Base-by-base conservation (phyloP, 495 filamentous ascomycete species). In the Saxispiralis lemnorum region DNA sequence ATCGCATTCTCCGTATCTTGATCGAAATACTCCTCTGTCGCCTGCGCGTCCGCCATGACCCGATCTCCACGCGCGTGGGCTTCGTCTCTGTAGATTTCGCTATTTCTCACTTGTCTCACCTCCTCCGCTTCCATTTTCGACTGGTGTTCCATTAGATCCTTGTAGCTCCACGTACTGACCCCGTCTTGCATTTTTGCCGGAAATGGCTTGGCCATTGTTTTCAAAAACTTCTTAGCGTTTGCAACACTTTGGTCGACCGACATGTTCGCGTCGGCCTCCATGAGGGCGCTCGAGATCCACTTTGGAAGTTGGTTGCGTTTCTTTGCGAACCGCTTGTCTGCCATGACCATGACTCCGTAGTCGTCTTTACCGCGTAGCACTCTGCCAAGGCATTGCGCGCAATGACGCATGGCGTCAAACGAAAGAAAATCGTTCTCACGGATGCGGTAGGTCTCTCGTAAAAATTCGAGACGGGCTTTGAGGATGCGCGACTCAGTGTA, bases 401-500 rank as follows among this genome's bases (percentile, higher is more conserved):
- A 92, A 56, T 99, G 92, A 19, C 92, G 73, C 87, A 96, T 99
- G 16, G 89, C 92, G 59, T 96, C 89, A 72, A 96, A 99, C 31
- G 92, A 96, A 1, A 99, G 64, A 58, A 99, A 99, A 56, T 99
- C 92, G 53, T 92, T 93, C 60, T 96, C 92, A 35, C 83, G 73
- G 59, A 99, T 99, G 35, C 86, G 81, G 65, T 95, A 99, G 13
- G 81, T 95, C 59, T 99, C 92, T 34, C 92, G 75, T 9, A 99
- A 66, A 59, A 99, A 99, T 58, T 96, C 84, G 15, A 99, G 76
- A 6, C 92, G 76, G 1, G 92, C 92, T 63, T 95, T 96, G 28
- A 99, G 69, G 47, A 99, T 96, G 24, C 89, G 77, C 1, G 88
- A 95, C 57, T 96, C 88, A 11, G 92, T 99, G 64, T 99, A 99